Evolutionary conservation across 805 yeast species (phyloP).

Genomic region (Phaffomyces antillensis): DNA sequence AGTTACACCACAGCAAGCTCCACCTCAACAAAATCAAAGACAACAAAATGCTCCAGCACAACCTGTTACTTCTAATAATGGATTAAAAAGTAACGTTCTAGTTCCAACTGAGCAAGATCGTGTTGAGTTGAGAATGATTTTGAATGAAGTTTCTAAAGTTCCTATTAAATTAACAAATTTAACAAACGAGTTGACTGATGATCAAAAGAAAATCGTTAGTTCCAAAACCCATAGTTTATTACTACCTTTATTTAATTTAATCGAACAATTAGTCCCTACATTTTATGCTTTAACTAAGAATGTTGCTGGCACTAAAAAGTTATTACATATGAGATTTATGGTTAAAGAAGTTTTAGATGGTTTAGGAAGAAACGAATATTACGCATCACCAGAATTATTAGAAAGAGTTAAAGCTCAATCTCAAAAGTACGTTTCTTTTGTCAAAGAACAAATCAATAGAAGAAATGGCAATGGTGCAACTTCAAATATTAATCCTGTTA

Average conservation of each 20-base stretch:
- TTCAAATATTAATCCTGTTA: neutral
- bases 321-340: slow-evolving; percentile 74
- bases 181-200: slow-evolving; percentile 50
- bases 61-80: slow-evolving; percentile 10
- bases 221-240: slow-evolving; percentile 47
- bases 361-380: slow-evolving; percentile 54
- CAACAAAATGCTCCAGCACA: slow-evolving; percentile 1
- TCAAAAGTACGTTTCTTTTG: slow-evolving; percentile 66
- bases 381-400: slow-evolving; percentile 66
- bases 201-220: slow-evolving; percentile 56
- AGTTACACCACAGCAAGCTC: slow-evolving; percentile 1
- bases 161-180: slow-evolving; percentile 63
- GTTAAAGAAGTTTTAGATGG: slow-evolving; percentile 69
- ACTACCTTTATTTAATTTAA: slow-evolving; percentile 47
- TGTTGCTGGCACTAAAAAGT: slow-evolving; percentile 65
- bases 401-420: slow-evolving; percentile 67
- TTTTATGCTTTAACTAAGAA: slow-evolving; percentile 72
- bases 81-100: slow-evolving; percentile 14
- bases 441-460: slow-evolving; percentile 50
- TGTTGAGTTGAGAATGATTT: slow-evolving; percentile 50
- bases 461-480: slow-evolving; percentile 24
- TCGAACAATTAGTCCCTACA: slow-evolving; percentile 72
- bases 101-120: slow-evolving; percentile 54
- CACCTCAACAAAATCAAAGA: slow-evolving; percentile 4
- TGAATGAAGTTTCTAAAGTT: slow-evolving; percentile 61